phyloP scores from a whole-genome alignment of 225 moss, liverwort and hornwort species.

The Thuidium tamariscinum region DNA sequence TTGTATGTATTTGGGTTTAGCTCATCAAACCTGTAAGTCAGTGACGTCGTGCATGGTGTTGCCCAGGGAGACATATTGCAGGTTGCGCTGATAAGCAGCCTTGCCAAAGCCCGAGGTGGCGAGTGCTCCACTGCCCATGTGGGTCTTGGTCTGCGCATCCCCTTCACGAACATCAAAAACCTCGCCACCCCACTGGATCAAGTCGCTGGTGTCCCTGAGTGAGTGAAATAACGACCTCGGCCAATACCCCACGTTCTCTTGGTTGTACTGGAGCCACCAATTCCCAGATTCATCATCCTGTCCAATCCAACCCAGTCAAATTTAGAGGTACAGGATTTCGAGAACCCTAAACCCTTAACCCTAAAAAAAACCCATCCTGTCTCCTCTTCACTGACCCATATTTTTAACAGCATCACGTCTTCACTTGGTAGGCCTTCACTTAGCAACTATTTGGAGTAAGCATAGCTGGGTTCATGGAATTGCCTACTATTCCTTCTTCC shows the following conservation, averaged over 20 bases:
- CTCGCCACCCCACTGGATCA: conserved; percentile 52
- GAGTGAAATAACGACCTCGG: conserved; percentile 34
- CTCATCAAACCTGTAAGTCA: conserved; percentile 16
- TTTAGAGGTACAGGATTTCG: background rate
- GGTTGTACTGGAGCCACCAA: conserved; percentile 64
- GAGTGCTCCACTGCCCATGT: conserved; percentile 50
- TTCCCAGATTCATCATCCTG: conserved; percentile 33
- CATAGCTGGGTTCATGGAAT: background rate
- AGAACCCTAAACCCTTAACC: background rate
- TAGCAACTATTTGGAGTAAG: background rate
- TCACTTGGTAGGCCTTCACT: background rate
- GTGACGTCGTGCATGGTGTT: conserved; percentile 12
- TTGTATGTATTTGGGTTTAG: background rate
- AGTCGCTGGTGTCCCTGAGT: conserved; percentile 15
- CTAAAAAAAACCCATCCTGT: too few species aligned
- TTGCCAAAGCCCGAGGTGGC: conserved; percentile 28
- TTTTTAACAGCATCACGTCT: background rate
- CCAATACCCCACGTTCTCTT: conserved; percentile 59
- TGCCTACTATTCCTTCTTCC: background rate
- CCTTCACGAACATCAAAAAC: conserved; percentile 7
- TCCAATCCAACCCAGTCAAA: background rate
- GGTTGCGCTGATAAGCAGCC: conserved; percentile 52
- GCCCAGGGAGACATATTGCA: conserved; percentile 18
- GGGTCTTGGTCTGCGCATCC: conserved; percentile 9
- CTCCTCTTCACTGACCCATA: background rate